Base-by-base conservation (phyloP, 2,329 filamentous ascomycete genomes). In the Ophiocordyceps unilateralis region DNA sequence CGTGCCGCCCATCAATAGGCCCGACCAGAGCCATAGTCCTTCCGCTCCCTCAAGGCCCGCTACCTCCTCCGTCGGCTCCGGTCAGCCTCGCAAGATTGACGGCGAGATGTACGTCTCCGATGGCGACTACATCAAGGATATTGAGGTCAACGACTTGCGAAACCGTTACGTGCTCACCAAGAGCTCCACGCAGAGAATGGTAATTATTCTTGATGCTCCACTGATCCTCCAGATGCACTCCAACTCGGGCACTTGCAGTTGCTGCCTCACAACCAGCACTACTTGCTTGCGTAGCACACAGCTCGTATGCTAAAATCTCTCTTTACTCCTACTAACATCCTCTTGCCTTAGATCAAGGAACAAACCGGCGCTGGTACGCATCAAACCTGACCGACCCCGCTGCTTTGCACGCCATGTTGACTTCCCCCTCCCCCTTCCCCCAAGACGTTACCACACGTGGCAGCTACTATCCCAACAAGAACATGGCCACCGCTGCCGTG, bases 281-380 rank as follows among this genome's bases (percentile, higher is more conserved):
- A 26, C 69, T 76, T 76, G 76, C 78, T 83, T 81, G 83, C 80
- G 66, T 61, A 63, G 70, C 71, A 66, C 69, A 72, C 75, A 82
- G 78, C 76, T 74, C 65, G 61, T 62, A 65, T 65, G 65, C 63
- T 62, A 61, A 24, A 58, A 62, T 62, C 73, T 76, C 80, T 77
- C 78, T 77, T 84, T 80, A 76, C 83, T 85, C 78, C 78, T 91
- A 86, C 88, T 96, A 78, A 95, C 88, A 77, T 80, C 73, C 67
- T 73, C 78, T 76, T 79, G 83, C 83, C 36, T 57, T 88, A 98
- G 91, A 98, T 98, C 58, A 93, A 94, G 81, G 89, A 95, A 71
- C 86, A 95, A 58, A 96, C 89, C 80, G 91, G 91, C 75, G 89
- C 91, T 74, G 91, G 91, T 98, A 98, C 80, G 88, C 77, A 70